phyloP scores from a whole-genome alignment of 2,329 filamentous ascomycete genomes.

The Claviceps maximensis region DNA sequence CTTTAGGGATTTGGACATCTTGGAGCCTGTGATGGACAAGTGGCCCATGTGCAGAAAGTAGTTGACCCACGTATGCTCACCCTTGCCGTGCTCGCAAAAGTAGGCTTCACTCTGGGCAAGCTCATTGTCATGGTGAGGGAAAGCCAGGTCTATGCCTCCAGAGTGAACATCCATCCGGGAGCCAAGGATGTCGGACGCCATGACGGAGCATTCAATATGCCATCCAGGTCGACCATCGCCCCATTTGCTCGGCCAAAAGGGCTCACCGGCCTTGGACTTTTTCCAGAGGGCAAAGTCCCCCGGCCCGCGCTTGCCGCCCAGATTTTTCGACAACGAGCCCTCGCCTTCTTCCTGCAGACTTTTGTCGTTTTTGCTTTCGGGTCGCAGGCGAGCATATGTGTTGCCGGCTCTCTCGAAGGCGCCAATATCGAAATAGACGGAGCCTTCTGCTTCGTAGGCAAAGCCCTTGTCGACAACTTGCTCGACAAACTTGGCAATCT shows the following conservation, averaged over 20 bases:
- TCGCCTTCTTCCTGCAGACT: conserved; percentile 80
- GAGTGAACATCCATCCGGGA: conserved; percentile 84
- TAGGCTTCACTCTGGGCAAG: conserved; percentile 84
- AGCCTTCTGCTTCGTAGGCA: conserved; percentile 70
- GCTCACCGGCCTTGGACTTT: conserved; percentile 80
- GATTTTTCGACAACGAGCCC: conserved; percentile 56
- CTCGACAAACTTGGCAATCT: conserved; percentile 78
- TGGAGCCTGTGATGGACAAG: conserved; percentile 68
- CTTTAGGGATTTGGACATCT: conserved; percentile 94
- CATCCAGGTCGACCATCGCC: conserved; percentile 79
- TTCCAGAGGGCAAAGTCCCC: conserved; percentile 95
- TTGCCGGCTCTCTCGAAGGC: conserved; percentile 78
- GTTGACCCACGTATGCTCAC: conserved; percentile 70
- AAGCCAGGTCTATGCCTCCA: conserved; percentile 80
- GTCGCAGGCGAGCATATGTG: conserved; percentile 71
- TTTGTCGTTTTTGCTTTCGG: conserved; percentile 74
- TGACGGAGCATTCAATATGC: conserved; percentile 95
- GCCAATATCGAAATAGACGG: conserved; percentile 85
- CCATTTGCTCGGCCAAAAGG: conserved; percentile 81
- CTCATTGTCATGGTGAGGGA: conserved; percentile 90
- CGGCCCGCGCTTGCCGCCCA: conserved; percentile 55
- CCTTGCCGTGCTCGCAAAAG: conserved; percentile 42
- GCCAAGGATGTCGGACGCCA: conserved; percentile 83
- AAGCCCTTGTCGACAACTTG: conserved; percentile 75
- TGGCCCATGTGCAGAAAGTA: conserved; percentile 97